A percentile compares a stretch with the other conserved stretches of the same genome.
Evolutionary conservation across 179 eudicot genomes (phyloP).

Genomic region (Drosera spatulata): DNA sequence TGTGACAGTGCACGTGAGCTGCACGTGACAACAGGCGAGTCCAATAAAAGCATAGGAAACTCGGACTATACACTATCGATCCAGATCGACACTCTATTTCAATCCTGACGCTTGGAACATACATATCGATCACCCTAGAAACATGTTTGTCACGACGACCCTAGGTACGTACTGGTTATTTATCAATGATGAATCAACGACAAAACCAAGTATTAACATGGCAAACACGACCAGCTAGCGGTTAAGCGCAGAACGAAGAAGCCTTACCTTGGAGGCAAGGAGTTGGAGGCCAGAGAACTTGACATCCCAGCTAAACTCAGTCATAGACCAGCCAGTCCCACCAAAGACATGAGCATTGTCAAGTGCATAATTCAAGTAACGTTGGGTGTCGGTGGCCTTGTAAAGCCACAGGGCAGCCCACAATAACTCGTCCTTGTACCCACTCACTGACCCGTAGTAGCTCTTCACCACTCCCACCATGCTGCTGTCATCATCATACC

Average conservation of each 20-base stretch:
- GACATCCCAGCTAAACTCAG: conserved; percentile 86
- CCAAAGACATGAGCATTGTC: conserved; percentile 40
- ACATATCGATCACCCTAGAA: no score
- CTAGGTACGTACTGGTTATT: no score
- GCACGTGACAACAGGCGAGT: background rate
- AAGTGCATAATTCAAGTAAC: conserved; percentile 32
- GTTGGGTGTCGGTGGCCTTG: conserved; percentile 45
- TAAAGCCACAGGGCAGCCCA: conserved; percentile 81
- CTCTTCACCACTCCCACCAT: conserved; percentile 39
- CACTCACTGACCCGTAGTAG: conserved; percentile 65
- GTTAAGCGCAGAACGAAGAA: background rate
- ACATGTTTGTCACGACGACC: no score
- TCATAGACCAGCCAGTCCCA: conserved; percentile 61
- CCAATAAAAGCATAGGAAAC: background rate
- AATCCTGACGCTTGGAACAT: no score
- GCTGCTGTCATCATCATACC: conserved; percentile 52
- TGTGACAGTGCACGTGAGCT: background rate
- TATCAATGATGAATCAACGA: no score
- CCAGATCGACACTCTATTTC: no score
- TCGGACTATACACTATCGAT: no score
- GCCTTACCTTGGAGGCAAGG: conserved; percentile 54
- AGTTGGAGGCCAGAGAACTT: conserved; percentile 71
- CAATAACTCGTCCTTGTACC: conserved; percentile 64
- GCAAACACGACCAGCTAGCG: no score
- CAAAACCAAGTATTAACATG: no score